Percentiles rank a stretch among this genome's conserved stretches.
phyloP scores from a whole-genome alignment of 2,329 filamentous ascomycete species.

The Hansfordia pulvinata region DNA sequence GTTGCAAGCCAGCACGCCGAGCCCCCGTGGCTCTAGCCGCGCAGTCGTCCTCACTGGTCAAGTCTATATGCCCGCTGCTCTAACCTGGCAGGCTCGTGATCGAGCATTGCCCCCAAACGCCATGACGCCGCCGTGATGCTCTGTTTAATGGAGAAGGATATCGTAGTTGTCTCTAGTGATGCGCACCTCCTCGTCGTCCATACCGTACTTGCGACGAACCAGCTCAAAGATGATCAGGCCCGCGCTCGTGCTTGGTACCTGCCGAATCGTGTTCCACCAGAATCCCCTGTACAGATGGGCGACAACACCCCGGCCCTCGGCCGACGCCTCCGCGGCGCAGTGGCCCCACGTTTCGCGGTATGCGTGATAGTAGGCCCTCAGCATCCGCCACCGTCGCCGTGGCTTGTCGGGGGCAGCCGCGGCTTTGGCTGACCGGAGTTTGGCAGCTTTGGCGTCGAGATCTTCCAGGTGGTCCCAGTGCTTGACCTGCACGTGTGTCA shows the following conservation, averaged over 20 bases:
- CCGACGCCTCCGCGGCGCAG: constrained; percentile 41
- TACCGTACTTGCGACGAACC: constrained; percentile 58
- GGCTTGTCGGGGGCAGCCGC: constrained; percentile 17
- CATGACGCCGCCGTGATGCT: constrained; percentile 3
- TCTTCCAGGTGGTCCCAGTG: constrained; percentile 63
- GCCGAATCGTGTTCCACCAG: constrained; percentile 56
- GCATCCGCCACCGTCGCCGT: constrained; percentile 32
- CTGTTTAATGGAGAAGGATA: constrained; percentile 41
- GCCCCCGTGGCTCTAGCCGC: too few species aligned
- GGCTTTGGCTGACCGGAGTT: constrained; percentile 23
- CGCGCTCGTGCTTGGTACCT: constrained; percentile 65
- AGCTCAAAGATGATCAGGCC: constrained; percentile 70
- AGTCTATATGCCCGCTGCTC: too few species aligned
- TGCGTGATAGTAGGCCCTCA: constrained; percentile 54
- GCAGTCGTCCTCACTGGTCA: too few species aligned
- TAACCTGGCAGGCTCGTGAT: too few species aligned
- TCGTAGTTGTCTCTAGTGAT: constrained; percentile 60
- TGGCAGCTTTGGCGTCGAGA: constrained; percentile 47
- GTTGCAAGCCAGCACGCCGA: too few species aligned
- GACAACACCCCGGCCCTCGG: constrained; percentile 39
- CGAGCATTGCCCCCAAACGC: too few species aligned
- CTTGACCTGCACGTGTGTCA: constrained; percentile 56
- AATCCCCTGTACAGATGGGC: constrained; percentile 60
- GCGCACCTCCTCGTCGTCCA: constrained; percentile 44
- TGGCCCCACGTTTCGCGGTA: constrained; percentile 55